Conservation (phyloP, 2,329 filamentous ascomycete species). For the Apiospora koreana region DNA sequence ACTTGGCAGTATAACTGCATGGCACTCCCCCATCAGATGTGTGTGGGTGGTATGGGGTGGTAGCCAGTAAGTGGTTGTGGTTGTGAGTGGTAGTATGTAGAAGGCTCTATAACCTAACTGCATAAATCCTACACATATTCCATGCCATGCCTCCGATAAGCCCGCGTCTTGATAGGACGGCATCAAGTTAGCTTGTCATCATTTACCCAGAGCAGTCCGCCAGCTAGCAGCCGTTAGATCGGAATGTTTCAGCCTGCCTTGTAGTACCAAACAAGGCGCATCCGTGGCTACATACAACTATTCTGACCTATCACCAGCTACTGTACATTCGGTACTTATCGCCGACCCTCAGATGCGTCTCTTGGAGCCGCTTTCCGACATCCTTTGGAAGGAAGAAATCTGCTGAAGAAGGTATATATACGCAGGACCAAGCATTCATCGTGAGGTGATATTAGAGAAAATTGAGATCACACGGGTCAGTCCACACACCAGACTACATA, state of each 20-base stretch:
- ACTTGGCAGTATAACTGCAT: not conserved
- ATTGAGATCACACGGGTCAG: not conserved
- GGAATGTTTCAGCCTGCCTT: slow-evolving; percentile 1
- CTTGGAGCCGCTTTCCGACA: not conserved
- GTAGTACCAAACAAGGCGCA: not conserved
- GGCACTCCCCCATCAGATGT: not conserved
- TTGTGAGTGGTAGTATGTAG: not conserved
- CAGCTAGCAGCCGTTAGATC: not conserved
- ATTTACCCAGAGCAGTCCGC: not conserved
- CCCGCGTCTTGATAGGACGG: not conserved
- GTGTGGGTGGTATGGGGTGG: not conserved
- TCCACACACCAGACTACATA: not conserved
- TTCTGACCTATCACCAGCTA: not conserved
- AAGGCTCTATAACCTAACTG: not conserved
- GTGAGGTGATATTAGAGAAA: not conserved
- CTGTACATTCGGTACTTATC: not conserved
- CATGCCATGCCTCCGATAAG: not conserved
- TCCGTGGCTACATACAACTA: not conserved
- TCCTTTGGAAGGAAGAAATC: not conserved
- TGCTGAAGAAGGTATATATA: not conserved
- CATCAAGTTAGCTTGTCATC: not conserved
- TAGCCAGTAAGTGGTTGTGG: not conserved
- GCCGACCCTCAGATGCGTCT: not conserved
- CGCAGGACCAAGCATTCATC: not conserved
- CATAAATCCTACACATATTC: not conserved